Conservation (phyloP, 805 yeast genomes). For the Kuraishia ogatae region DNA sequence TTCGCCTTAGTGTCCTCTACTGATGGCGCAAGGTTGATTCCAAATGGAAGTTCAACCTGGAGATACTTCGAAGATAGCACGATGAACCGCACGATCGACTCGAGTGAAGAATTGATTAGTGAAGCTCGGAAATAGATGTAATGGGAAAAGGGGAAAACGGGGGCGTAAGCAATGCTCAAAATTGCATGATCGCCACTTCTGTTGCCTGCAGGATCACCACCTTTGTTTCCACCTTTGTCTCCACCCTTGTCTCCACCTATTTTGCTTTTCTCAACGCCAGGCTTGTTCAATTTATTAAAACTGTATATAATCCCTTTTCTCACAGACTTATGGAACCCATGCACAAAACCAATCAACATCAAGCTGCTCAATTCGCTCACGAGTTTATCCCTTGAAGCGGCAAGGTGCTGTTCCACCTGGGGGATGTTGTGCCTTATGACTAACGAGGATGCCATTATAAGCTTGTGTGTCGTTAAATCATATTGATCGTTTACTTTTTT, state of each 20-base stretch:
- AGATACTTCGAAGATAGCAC: slow-evolving; percentile 10
- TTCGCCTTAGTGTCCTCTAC: background rate
- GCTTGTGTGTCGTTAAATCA: no score
- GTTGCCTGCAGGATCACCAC: slow-evolving; percentile 7
- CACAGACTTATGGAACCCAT: background rate
- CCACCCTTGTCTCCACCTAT: slow-evolving; percentile 5
- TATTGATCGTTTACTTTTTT: no score
- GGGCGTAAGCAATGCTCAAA: slow-evolving; percentile 13
- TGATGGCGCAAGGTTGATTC: slow-evolving; percentile 5
- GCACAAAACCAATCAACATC: slow-evolving; percentile 3
- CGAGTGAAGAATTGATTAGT: slow-evolving; percentile 14
- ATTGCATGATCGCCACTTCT: background rate
- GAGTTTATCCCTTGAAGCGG: background rate
- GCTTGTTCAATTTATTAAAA: background rate
- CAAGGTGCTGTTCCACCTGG: background rate
- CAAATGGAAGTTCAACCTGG: slow-evolving; percentile 14
- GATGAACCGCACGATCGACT: slow-evolving; percentile 11
- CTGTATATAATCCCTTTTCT: slow-evolving; percentile 4
- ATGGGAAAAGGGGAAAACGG: slow-evolving; percentile 15
- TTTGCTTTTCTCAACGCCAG: slow-evolving; percentile 6
- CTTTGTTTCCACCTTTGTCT: slow-evolving; percentile 4
- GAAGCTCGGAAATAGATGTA: slow-evolving; percentile 12
- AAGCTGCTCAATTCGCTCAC: background rate
- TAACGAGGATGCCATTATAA: no score
- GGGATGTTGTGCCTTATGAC: no score